Evolutionary conservation across 1,284 basidiomycete genomes (phyloP), one percentile per base, ranked within the genome.

Genomic region (Apiotrichum brassicae): DNA sequence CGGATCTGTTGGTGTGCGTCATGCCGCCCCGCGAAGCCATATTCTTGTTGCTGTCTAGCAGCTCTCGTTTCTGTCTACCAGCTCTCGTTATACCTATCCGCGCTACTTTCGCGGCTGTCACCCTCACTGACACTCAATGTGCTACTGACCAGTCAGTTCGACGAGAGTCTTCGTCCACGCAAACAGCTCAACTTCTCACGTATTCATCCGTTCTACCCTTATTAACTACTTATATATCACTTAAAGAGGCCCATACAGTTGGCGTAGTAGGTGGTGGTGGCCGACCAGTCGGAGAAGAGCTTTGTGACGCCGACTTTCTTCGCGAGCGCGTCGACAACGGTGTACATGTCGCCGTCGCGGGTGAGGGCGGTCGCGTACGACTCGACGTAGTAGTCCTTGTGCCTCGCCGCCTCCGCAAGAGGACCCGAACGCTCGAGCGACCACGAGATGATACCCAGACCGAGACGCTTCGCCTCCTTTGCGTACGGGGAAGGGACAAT

Each of bases 261-360:
- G 26, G 54, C 57, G 34, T 54, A 59, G 46, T 46, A 56, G n/a
- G 54, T 51, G 8, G 43, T 41, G 1, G 52, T 56, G 4, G 49
- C 57, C 3, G 47, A 19, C 57, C 57, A 59, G 53, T 59, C 57
- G 18, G 50, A 46, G 33, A 59, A 59, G 24, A 54, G 33, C 51
- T 49, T 53, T 19, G 40, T 28, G 16, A 56, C 54, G 23, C 49
- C 49, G 25, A 47, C 51, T 39, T 59, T 40, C 23, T 36, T 41
- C 1, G 42, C 49, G 19, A 59, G 49, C 18, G 46, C 54, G 43
- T 59, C 57, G 19, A 59, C 32, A 22, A 54, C 46, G 11, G 26
- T 39, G 24, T 30, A 48, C 24, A 52, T n/a, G 47, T 59, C 54
- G 8, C 54, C 54, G 33, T 59, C 57, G 26, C 44, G 45, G 28